These are phyloP conservation scores for Venturia pyrina DNA, from an alignment of 2,329 filamentous ascomycete genomes.

Conservation along the genomic window DNA sequence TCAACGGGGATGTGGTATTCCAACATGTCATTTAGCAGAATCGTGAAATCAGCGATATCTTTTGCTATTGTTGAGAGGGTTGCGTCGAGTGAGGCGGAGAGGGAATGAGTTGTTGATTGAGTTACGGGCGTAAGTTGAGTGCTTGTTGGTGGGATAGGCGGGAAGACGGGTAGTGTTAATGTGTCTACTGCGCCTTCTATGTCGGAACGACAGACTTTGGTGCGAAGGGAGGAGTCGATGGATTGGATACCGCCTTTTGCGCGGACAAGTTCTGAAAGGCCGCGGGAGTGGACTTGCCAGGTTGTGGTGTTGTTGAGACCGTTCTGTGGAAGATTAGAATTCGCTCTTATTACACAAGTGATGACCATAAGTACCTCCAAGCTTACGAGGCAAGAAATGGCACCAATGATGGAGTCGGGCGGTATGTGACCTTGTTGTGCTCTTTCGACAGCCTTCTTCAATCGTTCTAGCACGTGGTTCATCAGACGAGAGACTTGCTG, in stretches of 20 bases:
- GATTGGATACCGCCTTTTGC: constrained; percentile 1
- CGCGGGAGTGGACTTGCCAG: not conserved
- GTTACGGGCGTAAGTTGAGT: not conserved
- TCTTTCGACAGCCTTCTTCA: not conserved
- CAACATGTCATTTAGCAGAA: not conserved
- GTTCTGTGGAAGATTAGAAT: not conserved
- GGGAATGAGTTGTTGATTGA: not conserved
- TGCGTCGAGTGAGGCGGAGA: not conserved
- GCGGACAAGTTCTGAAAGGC: not conserved
- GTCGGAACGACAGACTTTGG: constrained; percentile 1
- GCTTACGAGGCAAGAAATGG: constrained; percentile 7
- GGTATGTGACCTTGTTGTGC: not conserved
- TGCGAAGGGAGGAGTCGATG: not conserved
- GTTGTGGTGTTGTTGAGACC: not conserved
- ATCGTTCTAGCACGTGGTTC: not conserved
- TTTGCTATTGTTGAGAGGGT: not conserved
- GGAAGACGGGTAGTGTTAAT: not conserved
- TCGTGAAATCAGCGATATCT: not conserved
- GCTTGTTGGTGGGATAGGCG: not conserved
- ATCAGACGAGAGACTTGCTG: not conserved
- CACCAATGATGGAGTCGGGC: constrained; percentile 2
- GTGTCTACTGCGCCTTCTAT: constrained; percentile 7
- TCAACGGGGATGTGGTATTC: not conserved
- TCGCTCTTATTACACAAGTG: not conserved
- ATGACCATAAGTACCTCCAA: not conserved